Base-by-base conservation (phyloP, 371 early-diverging fungal species). In the Rhizomucor pusillus region DNA sequence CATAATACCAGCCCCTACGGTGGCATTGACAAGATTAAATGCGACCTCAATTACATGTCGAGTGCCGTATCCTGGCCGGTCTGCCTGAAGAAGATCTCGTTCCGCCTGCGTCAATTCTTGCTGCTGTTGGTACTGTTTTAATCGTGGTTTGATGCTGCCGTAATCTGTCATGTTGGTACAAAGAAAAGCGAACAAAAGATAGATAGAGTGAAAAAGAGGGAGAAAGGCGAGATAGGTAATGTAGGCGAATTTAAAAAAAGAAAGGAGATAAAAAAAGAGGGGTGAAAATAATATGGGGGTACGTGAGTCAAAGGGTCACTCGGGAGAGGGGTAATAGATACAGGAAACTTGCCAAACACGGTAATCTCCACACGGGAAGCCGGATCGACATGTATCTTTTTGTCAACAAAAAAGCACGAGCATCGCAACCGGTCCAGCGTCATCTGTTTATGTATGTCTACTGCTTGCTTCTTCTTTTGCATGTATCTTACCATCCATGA, bases 21-120 rank as follows among this genome's bases (percentile, higher is more conserved):
- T 84, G 10, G 82, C 79, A 56, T 84, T 84, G 41, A 80, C 79
- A 13, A 84, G 64, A 56, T 79, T 81, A 59, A 81, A 74, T 0
- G 79, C 67, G 22, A 80, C 80, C 47, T 74, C 72, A 11, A 65
- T 13, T 50, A 50, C 52, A 41, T 58, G 57, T 0, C 73, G 62
- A 36, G 74, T 52, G 19, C 78, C 78, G 56, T 74, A 74, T 20
- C 78, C 78, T 20, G 78, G 78, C 13, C 68, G 54, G 46, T 77
- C 75, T 1, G 70, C 29, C 52, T 77, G 78, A 22, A 77, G 45
- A 22, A 72, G 50, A 57, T 76, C 77, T 40, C 60, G 54, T 50
- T 76, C 77, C 22, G 71, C 65, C 52, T 62, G 54, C 1, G 69
- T 60, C 11, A 63, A 44, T 45, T 43, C 46, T 3, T 43, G 56